These are phyloP conservation scores for Eimeria acervulina DNA, from an alignment of 169 alveolate genomes.

Conservation along the genomic window DNA sequence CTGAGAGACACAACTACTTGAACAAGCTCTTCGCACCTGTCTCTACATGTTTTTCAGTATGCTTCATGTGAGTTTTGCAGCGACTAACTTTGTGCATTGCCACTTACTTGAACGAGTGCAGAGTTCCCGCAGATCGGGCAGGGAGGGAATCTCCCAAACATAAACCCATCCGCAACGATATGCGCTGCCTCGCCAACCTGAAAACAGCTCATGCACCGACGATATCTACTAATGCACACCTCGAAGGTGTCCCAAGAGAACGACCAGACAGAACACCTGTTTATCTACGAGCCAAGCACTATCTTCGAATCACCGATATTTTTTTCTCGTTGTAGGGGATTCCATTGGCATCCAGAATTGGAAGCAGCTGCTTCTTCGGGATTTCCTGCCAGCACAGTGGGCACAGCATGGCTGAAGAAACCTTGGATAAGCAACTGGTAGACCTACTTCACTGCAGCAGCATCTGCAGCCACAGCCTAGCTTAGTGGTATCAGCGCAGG, in stretches of 20 bases:
- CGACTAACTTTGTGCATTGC: not conserved
- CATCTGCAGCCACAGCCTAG: not conserved
- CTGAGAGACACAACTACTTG: too few species aligned
- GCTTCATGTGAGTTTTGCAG: too few species aligned
- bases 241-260: not conserved
- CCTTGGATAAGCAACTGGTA: not conserved
- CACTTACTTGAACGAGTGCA: conserved; percentile 79
- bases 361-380: conserved; percentile 81
- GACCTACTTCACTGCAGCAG: not conserved
- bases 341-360: conserved; percentile 79
- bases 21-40: too few species aligned
- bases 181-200: conserved; percentile 84
- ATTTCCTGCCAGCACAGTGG: conserved; percentile 24
- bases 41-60: too few species aligned
- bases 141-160: conserved; percentile 82
- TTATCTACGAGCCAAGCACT: not conserved
- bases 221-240: not conserved
- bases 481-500: not conserved
- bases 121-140: conserved; percentile 83
- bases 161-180: conserved; percentile 81
- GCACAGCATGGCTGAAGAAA: not conserved
- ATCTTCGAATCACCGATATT: conserved; percentile 36
- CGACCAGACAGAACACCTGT: not conserved
- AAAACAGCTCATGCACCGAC: not conserved
- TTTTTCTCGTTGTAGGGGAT: conserved; percentile 79